A percentile compares a stretch with the other conserved stretches of the same genome.
Conservation (phyloP, 2,329 filamentous ascomycete genomes). For the Fusarium fujikuroi region DNA sequence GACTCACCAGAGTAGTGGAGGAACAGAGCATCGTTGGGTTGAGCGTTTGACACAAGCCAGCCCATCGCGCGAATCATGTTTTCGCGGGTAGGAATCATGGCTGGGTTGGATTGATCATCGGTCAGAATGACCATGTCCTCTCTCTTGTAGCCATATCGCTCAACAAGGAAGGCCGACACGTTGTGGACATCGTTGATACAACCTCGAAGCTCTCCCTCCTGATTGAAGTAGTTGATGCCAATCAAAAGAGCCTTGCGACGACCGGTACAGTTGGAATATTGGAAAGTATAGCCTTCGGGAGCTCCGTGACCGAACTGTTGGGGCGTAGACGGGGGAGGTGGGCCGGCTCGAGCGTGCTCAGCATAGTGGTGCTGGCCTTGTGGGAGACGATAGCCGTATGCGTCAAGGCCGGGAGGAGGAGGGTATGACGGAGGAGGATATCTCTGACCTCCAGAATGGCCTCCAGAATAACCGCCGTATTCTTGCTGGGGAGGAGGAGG, state of each 20-base stretch:
- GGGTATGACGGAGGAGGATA: slow-evolving; percentile 51
- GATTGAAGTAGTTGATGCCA: slow-evolving; percentile 84
- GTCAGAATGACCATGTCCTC: slow-evolving; percentile 85
- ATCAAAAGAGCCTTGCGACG: slow-evolving; percentile 79
- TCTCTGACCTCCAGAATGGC: slow-evolving; percentile 40
- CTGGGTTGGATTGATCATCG: slow-evolving; percentile 76
- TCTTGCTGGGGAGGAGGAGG: slow-evolving; percentile 42
- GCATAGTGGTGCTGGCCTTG: slow-evolving; percentile 43
- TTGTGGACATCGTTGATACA: slow-evolving; percentile 87
- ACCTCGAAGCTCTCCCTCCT: slow-evolving; percentile 75
- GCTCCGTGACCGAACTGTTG: slow-evolving; percentile 75
- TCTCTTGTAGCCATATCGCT: slow-evolving; percentile 75
- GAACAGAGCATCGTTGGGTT: slow-evolving; percentile 80
- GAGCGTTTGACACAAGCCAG: slow-evolving; percentile 77
- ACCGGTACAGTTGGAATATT: slow-evolving; percentile 80
- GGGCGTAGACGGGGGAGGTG: slow-evolving; percentile 59
- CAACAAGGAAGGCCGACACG: slow-evolving; percentile 75
- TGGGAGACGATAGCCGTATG: slow-evolving; percentile 59
- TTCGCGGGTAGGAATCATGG: slow-evolving; percentile 77
- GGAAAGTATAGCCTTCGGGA: slow-evolving; percentile 75
- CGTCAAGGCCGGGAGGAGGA: slow-evolving; percentile 56
- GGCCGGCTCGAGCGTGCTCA: slow-evolving; percentile 46
- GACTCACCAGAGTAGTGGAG: slow-evolving; percentile 76
- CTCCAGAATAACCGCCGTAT: slow-evolving; percentile 37
- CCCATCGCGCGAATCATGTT: slow-evolving; percentile 81